Evolutionary conservation across 2,329 filamentous ascomycete species (phyloP).

Genomic region (Esteya vermicola): DNA sequence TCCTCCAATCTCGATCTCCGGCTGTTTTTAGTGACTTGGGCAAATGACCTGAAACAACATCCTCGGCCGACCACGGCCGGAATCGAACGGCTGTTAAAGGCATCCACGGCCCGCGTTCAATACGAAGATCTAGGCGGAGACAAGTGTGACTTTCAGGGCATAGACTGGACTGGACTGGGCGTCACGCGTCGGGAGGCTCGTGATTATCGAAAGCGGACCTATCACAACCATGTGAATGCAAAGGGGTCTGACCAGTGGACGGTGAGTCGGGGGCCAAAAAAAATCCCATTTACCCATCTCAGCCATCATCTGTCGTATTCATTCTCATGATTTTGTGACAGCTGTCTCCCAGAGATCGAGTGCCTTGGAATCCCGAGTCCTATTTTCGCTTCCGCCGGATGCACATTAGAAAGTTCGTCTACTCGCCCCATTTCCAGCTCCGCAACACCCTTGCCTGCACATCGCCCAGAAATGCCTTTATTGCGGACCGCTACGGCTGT

Average conservation of each 20-base stretch:
- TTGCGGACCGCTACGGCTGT: constrained; percentile 33
- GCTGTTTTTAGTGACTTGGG: neutral
- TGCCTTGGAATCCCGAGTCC: constrained; percentile 25
- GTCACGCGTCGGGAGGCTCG: constrained; percentile 35
- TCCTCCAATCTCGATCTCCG: neutral
- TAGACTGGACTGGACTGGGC: constrained; percentile 40
- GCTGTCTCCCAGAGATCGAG: constrained; percentile 13
- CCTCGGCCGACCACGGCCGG: neutral
- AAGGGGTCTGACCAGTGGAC: constrained; percentile 28
- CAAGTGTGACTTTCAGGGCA: constrained; percentile 41
- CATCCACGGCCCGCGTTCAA: constrained; percentile 7
- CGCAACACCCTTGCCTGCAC: constrained; percentile 46
- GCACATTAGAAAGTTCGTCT: constrained; percentile 36
- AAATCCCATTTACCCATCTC: too few species aligned
- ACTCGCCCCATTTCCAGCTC: constrained; percentile 51
- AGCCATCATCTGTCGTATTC: too few species aligned
- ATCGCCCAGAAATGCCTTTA: constrained; percentile 41
- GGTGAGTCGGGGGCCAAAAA: too few species aligned
- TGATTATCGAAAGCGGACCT: constrained; percentile 29
- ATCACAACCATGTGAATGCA: constrained; percentile 45
- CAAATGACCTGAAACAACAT: too few species aligned
- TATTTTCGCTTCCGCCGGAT: constrained; percentile 47
- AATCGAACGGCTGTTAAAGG: constrained; percentile 13
- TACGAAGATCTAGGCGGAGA: constrained; percentile 40
- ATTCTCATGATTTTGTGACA: neutral